A percentile compares a stretch with the other conserved stretches of the same genome.
These are phyloP conservation scores for Penicillium digitatum DNA, from an alignment of 2,329 filamentous ascomycete genomes.

Conservation along the genomic window DNA sequence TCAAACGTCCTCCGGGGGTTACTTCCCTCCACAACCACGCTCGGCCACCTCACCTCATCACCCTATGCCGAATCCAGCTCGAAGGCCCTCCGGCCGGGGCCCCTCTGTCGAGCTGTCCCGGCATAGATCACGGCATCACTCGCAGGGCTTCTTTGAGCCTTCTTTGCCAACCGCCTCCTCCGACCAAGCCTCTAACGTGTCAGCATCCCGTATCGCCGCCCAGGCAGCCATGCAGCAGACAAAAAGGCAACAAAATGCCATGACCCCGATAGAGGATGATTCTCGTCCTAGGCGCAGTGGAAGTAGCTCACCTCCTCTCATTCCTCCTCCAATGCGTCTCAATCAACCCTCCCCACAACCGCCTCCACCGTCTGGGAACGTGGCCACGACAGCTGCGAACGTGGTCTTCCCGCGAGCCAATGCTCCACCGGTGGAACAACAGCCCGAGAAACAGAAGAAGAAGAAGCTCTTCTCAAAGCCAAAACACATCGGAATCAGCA, in stretches of 20 bases:
- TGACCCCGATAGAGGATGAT: conserved; percentile 34
- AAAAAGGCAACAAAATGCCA: conserved; percentile 55
- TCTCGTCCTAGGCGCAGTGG: conserved; percentile 28
- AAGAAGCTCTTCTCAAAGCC: conserved; percentile 68
- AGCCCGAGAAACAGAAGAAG: conserved; percentile 58
- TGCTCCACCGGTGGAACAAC: conserved; percentile 42
- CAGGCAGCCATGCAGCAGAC: conserved; percentile 62
- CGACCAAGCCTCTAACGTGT: conserved; percentile 47
- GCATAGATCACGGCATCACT: conserved; percentile 51
- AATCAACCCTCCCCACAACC: conserved; percentile 21
- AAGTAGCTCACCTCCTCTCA: conserved; percentile 36
- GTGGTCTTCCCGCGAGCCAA: conserved; percentile 55
- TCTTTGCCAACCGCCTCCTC: conserved; percentile 54
- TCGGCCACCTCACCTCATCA: conserved; percentile 32
- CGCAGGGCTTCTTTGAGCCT: conserved; percentile 66
- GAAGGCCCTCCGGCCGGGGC: conserved; percentile 39
- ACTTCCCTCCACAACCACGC: conserved; percentile 25
- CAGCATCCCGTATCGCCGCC: conserved; percentile 61
- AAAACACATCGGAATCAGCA: conserved; percentile 60
- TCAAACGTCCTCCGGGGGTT: conserved; percentile 20
- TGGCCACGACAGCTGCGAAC: conserved; percentile 61
- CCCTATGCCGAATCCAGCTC: conserved; percentile 40
- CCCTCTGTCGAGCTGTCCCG: conserved; percentile 36
- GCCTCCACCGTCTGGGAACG: conserved; percentile 31
- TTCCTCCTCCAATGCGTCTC: conserved; percentile 25